Percentiles rank a stretch among this genome's conserved stretches.
These are phyloP conservation scores for Metrosideros polymorpha DNA, from an alignment of 441 rosid genomes.

Conservation along the genomic window DNA sequence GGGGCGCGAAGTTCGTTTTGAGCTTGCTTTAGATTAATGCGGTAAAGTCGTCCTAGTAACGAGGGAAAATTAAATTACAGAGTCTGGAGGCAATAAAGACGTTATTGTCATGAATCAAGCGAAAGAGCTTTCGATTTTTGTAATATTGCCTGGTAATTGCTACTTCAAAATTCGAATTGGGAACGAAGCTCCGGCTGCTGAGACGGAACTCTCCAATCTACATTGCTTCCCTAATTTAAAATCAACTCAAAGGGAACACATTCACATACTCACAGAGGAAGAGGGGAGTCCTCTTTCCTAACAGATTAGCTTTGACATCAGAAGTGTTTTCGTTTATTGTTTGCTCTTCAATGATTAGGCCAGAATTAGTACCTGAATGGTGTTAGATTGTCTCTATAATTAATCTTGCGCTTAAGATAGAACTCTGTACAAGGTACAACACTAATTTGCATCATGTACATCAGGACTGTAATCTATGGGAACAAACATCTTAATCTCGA, in stretches of 20 bases:
- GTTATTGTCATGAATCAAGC: too few relatives aligned
- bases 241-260: neutral
- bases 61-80: neutral
- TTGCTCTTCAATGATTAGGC: neutral
- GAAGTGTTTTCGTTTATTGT: neutral
- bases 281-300: neutral
- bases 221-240: neutral
- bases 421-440: neutral
- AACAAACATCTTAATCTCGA: neutral
- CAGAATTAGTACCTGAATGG: neutral
- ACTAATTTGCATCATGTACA: neutral
- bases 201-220: neutral
- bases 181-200: neutral
- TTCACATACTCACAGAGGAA: neutral
- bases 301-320: neutral
- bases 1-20: neutral
- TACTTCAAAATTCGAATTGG: too few relatives aligned
- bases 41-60: neutral
- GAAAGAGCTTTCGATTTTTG: too few relatives aligned
- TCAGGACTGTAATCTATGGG: neutral
- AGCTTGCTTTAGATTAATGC: neutral
- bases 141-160: too few relatives aligned
- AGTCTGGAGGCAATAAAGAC: neutral
- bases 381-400: neutral
- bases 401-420: neutral